These are phyloP conservation scores for Venturiaceae sp. DNA, from an alignment of 2,329 filamentous ascomycete species.

Conservation along the genomic window DNA sequence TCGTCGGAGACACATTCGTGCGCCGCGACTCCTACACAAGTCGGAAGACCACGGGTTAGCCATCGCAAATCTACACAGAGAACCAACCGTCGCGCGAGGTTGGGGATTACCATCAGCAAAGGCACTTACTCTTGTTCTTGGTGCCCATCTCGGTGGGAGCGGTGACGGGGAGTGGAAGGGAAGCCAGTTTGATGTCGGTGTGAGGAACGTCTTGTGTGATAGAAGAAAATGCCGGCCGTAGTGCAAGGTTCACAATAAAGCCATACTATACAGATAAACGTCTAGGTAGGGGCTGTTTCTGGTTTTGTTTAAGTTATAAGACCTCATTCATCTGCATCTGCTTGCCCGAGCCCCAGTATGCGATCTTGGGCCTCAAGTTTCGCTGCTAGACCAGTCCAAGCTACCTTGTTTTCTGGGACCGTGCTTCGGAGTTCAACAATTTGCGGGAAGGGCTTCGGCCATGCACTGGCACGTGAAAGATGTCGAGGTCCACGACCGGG, in stretches of 20 bases:
- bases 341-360: no score
- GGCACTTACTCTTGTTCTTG: neutral
- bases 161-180: conserved; percentile 6
- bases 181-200: conserved; percentile 5
- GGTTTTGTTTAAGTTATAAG: neutral
- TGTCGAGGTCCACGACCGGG: neutral
- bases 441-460: neutral
- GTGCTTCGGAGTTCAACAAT: neutral
- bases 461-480: neutral
- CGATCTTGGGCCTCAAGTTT: neutral
- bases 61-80: neutral
- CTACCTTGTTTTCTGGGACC: no score
- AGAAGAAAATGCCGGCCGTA: neutral
- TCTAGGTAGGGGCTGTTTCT: neutral
- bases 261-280: neutral
- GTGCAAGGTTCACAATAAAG: neutral
- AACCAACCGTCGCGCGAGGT: neutral
- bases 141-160: conserved; percentile 3
- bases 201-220: neutral
- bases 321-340: neutral
- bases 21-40: conserved; percentile 36
- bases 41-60: neutral
- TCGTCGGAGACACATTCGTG: conserved; percentile 75
- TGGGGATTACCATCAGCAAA: no score
- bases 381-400: no score